Conservation (phyloP, 306 rosid species). For the Rosa chinensis region DNA sequence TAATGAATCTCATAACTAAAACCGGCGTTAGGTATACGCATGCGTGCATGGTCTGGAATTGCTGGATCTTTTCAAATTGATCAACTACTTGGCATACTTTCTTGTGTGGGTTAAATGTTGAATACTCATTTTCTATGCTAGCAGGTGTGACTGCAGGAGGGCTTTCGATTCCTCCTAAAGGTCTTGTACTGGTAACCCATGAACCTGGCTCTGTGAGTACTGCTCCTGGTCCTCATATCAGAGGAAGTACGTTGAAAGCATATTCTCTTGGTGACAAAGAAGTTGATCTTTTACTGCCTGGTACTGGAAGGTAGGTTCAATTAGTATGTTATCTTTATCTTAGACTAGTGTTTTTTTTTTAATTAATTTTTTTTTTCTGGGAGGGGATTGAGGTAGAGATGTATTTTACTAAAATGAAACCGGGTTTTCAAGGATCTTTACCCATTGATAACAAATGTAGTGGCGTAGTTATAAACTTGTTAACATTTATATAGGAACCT, state of each 20-base stretch:
- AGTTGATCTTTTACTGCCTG: slow-evolving; percentile 90
- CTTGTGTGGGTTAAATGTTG: background rate
- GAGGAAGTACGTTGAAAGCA: slow-evolving; percentile 82
- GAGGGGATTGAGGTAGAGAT: too few species aligned
- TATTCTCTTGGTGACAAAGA: slow-evolving; percentile 85
- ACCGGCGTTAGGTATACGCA: background rate
- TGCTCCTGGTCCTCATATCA: slow-evolving; percentile 88
- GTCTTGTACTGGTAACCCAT: slow-evolving; percentile 73
- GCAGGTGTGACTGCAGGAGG: slow-evolving; percentile 55
- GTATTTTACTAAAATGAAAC: too few species aligned
- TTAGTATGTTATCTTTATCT: background rate
- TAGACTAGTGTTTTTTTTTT: background rate
- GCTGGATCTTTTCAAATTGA: background rate
- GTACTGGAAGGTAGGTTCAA: slow-evolving; percentile 76
- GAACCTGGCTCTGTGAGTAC: slow-evolving; percentile 74
- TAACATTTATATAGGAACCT: background rate
- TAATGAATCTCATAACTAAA: background rate
- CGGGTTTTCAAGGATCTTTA: background rate
- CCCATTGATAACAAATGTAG: too few species aligned
- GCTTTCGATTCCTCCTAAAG: slow-evolving; percentile 55
- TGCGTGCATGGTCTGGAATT: background rate
- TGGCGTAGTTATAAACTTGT: background rate
- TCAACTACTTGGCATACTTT: background rate
- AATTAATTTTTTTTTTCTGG: too few species aligned
- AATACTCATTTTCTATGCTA: slow-evolving; percentile 27